Conservation (phyloP, 345 rosid species). For the Eutrema heterophyllum region DNA sequence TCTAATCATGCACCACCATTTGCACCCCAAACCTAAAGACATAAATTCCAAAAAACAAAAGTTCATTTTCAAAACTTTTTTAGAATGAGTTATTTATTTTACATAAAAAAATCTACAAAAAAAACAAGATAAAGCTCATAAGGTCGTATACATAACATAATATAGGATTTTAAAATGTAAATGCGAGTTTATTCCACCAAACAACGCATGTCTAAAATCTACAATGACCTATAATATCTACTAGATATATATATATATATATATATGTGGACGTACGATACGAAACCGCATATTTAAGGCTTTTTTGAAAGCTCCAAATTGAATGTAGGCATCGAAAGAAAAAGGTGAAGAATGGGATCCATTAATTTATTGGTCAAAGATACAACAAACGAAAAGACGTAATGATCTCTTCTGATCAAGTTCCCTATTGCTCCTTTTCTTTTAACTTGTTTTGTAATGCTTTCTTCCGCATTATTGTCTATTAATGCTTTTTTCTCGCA, state of each 20-base stretch:
- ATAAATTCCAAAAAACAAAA: background rate
- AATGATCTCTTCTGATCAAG: slow-evolving; percentile 19
- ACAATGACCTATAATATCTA: slow-evolving; percentile 15
- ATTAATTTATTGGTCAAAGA: slow-evolving; percentile 28
- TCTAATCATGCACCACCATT: too few relatives aligned
- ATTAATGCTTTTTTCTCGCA: slow-evolving; percentile 10
- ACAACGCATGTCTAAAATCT: background rate
- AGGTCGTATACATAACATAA: background rate
- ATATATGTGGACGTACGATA: background rate
- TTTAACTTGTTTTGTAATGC: slow-evolving; percentile 20
- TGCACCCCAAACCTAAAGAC: background rate
- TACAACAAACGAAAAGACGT: slow-evolving; percentile 22
- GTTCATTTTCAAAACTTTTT: background rate
- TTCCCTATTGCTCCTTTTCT: slow-evolving; percentile 16
- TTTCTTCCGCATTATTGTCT: slow-evolving; percentile 21
- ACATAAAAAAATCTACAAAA: background rate
- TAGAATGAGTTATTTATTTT: background rate
- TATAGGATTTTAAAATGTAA: background rate
- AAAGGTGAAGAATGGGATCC: slow-evolving; percentile 25
- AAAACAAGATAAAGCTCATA: background rate
- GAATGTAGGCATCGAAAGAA: slow-evolving; percentile 9
- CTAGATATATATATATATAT: too few relatives aligned
- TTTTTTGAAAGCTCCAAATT: slow-evolving; percentile 10
- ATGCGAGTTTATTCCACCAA: background rate
- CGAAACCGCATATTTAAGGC: slow-evolving; percentile 15